Evolutionary conservation across 2,329 filamentous ascomycete genomes (phyloP), one percentile per base, ranked within the genome.

Genomic region (Orbilia quercus): DNA sequence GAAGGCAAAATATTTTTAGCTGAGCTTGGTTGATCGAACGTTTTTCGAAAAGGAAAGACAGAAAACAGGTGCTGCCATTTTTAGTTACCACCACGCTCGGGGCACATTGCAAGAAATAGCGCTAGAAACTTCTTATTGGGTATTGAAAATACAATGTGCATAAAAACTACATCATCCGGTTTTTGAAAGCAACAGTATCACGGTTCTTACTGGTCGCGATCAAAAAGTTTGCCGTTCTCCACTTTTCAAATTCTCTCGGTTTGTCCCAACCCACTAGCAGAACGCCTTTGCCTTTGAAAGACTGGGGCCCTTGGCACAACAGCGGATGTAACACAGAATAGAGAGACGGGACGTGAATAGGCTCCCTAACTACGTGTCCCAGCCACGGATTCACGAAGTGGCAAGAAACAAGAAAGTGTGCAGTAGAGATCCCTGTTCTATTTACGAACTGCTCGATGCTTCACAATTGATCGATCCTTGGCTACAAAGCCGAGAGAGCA

Each of bases 121-220:
- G 16, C 38, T 18, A 18, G 16, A 5, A 42, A 3, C 38, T 42
- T 42, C 16, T 42, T 4, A 42, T 42, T 42, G 38, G 38, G 12
- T 42, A 42, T n/a, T 18, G 38, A 12, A 14, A 14, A 31, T 5
- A 31, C 28, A 42, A 4, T 3, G 14, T 42, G 38, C 38, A 42
- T 42, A 42, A 42, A n/a, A 42, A 42, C 38, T 14, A 42, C 38
- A 42, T 42, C 38, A 42, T 42, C 12, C 11, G 12, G 12, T 12
- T 42, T 36, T 42, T 42, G 16, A 42, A 42, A 6, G 38, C 14
- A 3, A 42, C 16, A 3, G 12, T 14, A 3, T 14, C 12, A 12
- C 38, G 5, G 12, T 42, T 42, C 38, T 42, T 42, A 42, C 38
- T 42, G 38, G 38, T 42, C 38, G 38, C 38, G 38, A 42, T 14